Conservation (phyloP, 345 rosid genomes). For the Eucalyptus shirleyi region DNA sequence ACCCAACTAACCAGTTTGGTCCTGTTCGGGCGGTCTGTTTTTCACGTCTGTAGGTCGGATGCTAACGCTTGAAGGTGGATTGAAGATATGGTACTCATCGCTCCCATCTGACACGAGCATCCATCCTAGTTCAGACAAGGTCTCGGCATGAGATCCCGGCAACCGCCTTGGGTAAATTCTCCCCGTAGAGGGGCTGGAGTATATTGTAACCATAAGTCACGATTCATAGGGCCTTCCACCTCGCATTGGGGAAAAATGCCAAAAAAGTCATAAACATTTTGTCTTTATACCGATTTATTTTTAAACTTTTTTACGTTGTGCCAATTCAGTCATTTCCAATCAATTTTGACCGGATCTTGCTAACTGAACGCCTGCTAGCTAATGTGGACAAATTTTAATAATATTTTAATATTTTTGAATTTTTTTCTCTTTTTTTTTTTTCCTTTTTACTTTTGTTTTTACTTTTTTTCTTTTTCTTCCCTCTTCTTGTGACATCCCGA, state of each 20-base stretch:
- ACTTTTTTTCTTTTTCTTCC: fast-evolving
- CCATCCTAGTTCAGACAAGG: not conserved
- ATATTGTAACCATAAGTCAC: not conserved
- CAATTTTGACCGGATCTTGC: no score
- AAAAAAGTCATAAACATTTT: no score
- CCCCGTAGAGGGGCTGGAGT: not conserved
- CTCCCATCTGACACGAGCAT: not conserved
- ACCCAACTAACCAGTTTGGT: no score
- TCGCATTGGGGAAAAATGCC: no score
- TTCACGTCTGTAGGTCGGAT: not conserved
- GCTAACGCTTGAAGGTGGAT: not conserved
- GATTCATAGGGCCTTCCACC: not conserved
- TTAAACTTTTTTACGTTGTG: no score
- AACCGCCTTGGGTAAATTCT: not conserved
- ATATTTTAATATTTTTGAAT: no score
- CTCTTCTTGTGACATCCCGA: no score
- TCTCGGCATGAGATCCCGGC: not conserved
- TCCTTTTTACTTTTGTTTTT: no score
- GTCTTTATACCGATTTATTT: fast-evolving
- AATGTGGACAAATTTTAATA: no score
- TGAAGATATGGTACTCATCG: not conserved
- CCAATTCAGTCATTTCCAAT: fast-evolving
- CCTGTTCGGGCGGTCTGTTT: fast-evolving
- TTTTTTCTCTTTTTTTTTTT: no score
- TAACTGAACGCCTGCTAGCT: fast-evolving